Percentiles rank a stretch among this genome's conserved stretches.
Evolutionary conservation across 1,139 yeast genomes (phyloP).

Genomic region (Debaryomyces subglobosus): DNA sequence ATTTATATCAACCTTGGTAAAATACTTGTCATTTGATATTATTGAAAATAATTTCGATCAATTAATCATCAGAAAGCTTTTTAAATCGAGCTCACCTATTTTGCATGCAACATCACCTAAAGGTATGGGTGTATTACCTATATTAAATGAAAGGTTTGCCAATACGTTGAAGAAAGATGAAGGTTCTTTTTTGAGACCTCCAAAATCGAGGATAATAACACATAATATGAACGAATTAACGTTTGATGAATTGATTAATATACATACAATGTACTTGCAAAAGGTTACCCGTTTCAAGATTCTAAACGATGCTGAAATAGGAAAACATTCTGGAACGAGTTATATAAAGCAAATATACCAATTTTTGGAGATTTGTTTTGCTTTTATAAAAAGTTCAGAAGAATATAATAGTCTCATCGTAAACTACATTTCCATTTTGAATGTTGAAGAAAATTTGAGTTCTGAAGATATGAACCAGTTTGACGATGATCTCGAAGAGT

Average conservation of each 20-base stretch:
- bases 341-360: slow-evolving; percentile 51
- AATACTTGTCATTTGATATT: slow-evolving; percentile 50
- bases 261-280: slow-evolving; percentile 45
- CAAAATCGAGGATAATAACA: not conserved
- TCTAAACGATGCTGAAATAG: slow-evolving; percentile 35
- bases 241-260: slow-evolving; percentile 49
- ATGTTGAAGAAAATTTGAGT: slow-evolving; percentile 20
- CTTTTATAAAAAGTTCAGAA: slow-evolving; percentile 47
- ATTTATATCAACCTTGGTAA: slow-evolving; percentile 46
- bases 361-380: slow-evolving; percentile 43
- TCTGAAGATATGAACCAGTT: slow-evolving; percentile 11
- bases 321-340: slow-evolving; percentile 41
- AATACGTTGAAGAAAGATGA: not conserved
- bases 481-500: slow-evolving; percentile 29
- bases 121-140: slow-evolving; percentile 3
- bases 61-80: slow-evolving; percentile 28
- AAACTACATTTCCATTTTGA: slow-evolving; percentile 32
- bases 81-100: slow-evolving; percentile 14
- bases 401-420: slow-evolving; percentile 42
- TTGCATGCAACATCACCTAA: not conserved
- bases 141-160: slow-evolving; percentile 7
- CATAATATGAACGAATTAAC: slow-evolving; percentile 33
- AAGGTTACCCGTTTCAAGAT: slow-evolving; percentile 45
- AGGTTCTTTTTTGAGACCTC: not conserved
- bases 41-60: slow-evolving; percentile 46